These are phyloP conservation scores for Pleurostoma richardsiae DNA, from an alignment of 2,329 filamentous ascomycete genomes.

Conservation along the genomic window DNA sequence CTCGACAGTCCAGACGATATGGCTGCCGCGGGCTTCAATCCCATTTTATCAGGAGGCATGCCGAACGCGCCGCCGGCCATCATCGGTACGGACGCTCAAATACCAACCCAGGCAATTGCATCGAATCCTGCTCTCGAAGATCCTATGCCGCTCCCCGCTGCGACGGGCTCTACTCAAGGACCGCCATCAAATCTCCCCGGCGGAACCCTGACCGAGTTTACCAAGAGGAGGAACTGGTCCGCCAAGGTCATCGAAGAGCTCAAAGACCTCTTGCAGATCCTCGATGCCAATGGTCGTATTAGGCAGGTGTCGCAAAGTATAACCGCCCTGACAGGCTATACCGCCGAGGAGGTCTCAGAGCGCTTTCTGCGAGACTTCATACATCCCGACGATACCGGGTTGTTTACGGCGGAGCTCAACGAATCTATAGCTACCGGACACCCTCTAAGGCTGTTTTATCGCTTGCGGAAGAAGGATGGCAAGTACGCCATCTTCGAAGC, in stretches of 20 bases:
- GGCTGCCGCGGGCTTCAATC: conserved; percentile 18
- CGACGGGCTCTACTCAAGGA: conserved; percentile 30
- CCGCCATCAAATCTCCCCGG: conserved; percentile 21
- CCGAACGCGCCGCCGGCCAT: conserved; percentile 2
- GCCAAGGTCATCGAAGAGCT: conserved; percentile 86
- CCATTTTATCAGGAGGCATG: conserved; percentile 9
- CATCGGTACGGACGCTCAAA: background rate
- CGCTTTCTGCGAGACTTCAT: conserved; percentile 76
- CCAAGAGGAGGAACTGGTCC: conserved; percentile 70
- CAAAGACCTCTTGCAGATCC: conserved; percentile 81
- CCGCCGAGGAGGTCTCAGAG: conserved; percentile 64
- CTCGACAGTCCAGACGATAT: conserved; percentile 29
- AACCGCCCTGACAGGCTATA: conserved; percentile 69
- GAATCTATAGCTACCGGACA: conserved; percentile 82
- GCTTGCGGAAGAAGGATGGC: conserved; percentile 70
- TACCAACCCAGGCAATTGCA: conserved; percentile 13
- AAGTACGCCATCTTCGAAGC: conserved; percentile 79
- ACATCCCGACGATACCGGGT: conserved; percentile 77
- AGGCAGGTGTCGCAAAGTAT: conserved; percentile 82
- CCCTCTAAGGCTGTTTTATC: conserved; percentile 77
- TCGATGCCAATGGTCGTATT: conserved; percentile 79
- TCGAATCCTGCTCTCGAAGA: conserved; percentile 11
- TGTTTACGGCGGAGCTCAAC: conserved; percentile 84
- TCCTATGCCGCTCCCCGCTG: conserved; percentile 34
- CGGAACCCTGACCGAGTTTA: conserved; percentile 51